These are phyloP conservation scores for Tylopilus intermedius DNA, from an alignment of 768 basidiomycete species.

Conservation along the genomic window DNA sequence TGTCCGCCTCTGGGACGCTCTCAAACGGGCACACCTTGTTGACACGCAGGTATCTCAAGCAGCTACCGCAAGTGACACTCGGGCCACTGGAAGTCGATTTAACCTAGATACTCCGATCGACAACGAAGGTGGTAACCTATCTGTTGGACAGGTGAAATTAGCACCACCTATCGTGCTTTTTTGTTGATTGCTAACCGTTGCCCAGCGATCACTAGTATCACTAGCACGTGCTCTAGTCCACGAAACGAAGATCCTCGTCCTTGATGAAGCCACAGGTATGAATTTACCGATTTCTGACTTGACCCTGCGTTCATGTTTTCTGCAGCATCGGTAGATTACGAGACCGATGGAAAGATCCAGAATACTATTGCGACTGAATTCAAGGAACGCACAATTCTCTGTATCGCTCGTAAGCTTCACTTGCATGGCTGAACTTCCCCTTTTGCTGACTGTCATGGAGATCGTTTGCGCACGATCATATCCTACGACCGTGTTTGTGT, in stretches of 20 bases:
- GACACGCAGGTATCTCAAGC: conserved; percentile 43
- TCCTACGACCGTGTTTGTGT: conserved; percentile 87
- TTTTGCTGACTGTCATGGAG: conserved; percentile 31
- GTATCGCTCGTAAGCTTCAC: conserved; percentile 69
- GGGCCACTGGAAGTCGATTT: conserved; percentile 45
- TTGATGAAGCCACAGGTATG: conserved; percentile 84
- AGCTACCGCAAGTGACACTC: conserved; percentile 35
- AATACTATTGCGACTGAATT: conserved; percentile 85
- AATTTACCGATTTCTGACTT: neutral
- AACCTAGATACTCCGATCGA: conserved; percentile 80
- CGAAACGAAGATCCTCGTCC: conserved; percentile 74
- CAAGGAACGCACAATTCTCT: conserved; percentile 76
- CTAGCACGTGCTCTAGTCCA: conserved; percentile 88
- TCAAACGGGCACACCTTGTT: conserved; percentile 79
- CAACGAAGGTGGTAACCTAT: conserved; percentile 81
- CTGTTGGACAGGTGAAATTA: conserved; percentile 47
- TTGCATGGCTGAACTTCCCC: neutral
- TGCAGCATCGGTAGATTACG: conserved; percentile 79
- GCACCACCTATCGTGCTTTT: neutral
- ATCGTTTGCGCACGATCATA: conserved; percentile 84
- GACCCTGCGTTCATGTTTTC: neutral
- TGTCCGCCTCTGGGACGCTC: conserved; percentile 78
- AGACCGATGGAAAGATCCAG: conserved; percentile 89
- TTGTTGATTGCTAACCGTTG: conserved; percentile 30
- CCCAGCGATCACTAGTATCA: conserved; percentile 74